Evolutionary conservation across 441 rosid genomes (phyloP).

Genomic region (Capsella rubella): DNA sequence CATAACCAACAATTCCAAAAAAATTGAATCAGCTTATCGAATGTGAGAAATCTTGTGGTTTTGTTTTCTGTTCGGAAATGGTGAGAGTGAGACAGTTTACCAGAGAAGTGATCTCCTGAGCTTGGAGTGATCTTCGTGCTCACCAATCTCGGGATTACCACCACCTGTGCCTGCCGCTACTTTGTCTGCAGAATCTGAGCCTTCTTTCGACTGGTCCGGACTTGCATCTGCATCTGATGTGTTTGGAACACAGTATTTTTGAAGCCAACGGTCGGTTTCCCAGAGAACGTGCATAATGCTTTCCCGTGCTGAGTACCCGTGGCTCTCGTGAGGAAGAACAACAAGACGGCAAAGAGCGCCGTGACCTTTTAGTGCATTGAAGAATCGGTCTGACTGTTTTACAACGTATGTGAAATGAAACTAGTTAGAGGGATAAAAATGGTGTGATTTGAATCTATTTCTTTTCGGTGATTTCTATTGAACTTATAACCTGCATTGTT

Average conservation of each 20-base stretch:
- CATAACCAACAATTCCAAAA: not conserved
- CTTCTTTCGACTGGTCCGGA: conserved; percentile 46
- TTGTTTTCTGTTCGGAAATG: not conserved
- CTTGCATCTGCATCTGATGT: conserved; percentile 53
- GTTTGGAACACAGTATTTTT: conserved; percentile 75
- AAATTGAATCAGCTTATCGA: not conserved
- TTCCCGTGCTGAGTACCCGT: conserved; percentile 90
- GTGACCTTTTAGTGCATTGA: conserved; percentile 93
- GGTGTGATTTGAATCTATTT: not conserved
- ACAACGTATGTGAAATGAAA: conserved; percentile 34
- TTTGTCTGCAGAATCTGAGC: conserved; percentile 52
- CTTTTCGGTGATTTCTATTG: not conserved
- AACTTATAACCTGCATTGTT: conserved; percentile 84
- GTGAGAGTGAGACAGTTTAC: conserved; percentile 47
- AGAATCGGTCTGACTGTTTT: conserved; percentile 91
- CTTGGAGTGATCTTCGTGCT: conserved; percentile 42
- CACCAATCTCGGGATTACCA: conserved; percentile 59
- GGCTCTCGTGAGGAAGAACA: conserved; percentile 91
- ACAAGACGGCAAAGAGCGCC: conserved; percentile 91
- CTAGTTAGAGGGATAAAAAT: conserved; percentile 14
- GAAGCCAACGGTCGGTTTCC: conserved; percentile 98
- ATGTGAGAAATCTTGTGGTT: conserved; percentile 6
- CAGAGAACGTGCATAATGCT: conserved; percentile 98
- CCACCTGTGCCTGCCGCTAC: conserved; percentile 63
- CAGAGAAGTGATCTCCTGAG: conserved; percentile 72